Evolutionary conservation across 2,329 filamentous ascomycete species (phyloP).

Genomic region (Zymoseptoria tritici): DNA sequence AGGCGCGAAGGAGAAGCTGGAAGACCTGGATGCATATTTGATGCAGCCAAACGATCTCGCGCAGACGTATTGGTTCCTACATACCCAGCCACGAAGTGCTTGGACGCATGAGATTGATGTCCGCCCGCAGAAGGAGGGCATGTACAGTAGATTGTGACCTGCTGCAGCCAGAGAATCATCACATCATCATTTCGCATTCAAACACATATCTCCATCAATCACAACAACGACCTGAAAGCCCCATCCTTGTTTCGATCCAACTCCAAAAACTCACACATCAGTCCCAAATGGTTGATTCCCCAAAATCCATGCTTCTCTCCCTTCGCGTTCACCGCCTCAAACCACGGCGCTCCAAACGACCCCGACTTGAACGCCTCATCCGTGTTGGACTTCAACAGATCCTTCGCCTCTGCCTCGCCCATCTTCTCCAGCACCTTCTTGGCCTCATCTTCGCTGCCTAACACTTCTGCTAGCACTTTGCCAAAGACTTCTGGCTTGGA

Average conservation of each 20-base stretch:
- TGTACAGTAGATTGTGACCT: conserved; percentile 4
- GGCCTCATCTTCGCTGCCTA: conserved; percentile 37
- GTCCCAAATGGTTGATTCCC: conserved; percentile 54
- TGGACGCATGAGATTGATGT: conserved; percentile 23
- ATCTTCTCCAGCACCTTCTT: conserved; percentile 34
- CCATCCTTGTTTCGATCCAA: conserved; percentile 37
- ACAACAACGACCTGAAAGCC: conserved; percentile 34
- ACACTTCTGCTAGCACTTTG: conserved; percentile 36
- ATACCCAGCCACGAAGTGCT: conserved; percentile 20
- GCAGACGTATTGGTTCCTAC: conserved; percentile 16
- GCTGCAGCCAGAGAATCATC: background rate
- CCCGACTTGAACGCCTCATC: conserved; percentile 46
- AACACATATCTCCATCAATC: conserved; percentile 8
- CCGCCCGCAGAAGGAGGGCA: conserved; percentile 16
- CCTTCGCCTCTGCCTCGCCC: conserved; percentile 41
- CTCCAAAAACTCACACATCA: conserved; percentile 46
- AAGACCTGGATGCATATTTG: conserved; percentile 6
- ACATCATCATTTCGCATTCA: background rate
- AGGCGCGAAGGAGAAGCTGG: conserved; percentile 9
- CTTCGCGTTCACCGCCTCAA: conserved; percentile 46
- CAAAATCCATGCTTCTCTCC: conserved; percentile 51
- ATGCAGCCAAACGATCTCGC: conserved; percentile 9
- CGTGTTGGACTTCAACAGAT: conserved; percentile 43
- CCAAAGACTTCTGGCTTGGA: conserved; percentile 39
- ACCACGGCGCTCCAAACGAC: conserved; percentile 56